A percentile compares a stretch with the other conserved stretches of the same genome.
Conservation (phyloP, 2,329 filamentous ascomycete genomes). For the Calonectria pteridis region DNA sequence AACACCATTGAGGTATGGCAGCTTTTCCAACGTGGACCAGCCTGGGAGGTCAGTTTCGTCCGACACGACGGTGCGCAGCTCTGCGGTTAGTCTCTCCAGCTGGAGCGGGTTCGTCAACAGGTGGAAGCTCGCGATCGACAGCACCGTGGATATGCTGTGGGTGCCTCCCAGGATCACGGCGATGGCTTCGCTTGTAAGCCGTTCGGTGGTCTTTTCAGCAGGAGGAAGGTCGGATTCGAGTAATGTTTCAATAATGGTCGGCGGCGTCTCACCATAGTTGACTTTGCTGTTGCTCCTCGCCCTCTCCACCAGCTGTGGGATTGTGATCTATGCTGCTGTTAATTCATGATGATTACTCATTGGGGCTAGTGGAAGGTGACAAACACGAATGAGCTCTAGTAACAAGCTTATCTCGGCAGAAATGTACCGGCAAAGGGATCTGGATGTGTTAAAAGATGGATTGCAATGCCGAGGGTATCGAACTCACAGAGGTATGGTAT, state of each 20-base stretch:
- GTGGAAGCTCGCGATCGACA: conserved; percentile 50
- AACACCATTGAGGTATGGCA: conserved; percentile 53
- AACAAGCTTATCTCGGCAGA: conserved; percentile 8
- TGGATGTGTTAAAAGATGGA: neutral
- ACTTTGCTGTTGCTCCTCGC: neutral
- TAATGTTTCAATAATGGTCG: conserved; percentile 32
- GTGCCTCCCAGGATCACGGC: conserved; percentile 51
- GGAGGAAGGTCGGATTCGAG: conserved; percentile 50
- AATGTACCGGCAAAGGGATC: conserved; percentile 6
- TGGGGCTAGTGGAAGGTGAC: neutral
- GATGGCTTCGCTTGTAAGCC: conserved; percentile 51
- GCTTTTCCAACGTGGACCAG: conserved; percentile 48
- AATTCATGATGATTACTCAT: neutral
- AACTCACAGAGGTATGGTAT: conserved; percentile 5
- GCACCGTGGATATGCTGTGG: conserved; percentile 47
- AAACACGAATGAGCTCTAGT: conserved; percentile 5
- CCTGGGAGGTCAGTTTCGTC: conserved; percentile 43
- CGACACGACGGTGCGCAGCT: conserved; percentile 42
- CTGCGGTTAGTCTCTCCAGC: conserved; percentile 42
- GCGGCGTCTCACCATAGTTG: neutral
- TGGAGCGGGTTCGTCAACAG: conserved; percentile 48
- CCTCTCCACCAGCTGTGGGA: conserved; percentile 3
- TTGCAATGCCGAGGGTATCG: neutral
- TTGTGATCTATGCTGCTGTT: neutral
- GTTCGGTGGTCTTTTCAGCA: conserved; percentile 49